A percentile compares a stretch with the other conserved stretches of the same genome.
phyloP scores from a whole-genome alignment of 176 grass and related monocot genomes.

The sorghum (Sorghum bicolor) region DNA sequence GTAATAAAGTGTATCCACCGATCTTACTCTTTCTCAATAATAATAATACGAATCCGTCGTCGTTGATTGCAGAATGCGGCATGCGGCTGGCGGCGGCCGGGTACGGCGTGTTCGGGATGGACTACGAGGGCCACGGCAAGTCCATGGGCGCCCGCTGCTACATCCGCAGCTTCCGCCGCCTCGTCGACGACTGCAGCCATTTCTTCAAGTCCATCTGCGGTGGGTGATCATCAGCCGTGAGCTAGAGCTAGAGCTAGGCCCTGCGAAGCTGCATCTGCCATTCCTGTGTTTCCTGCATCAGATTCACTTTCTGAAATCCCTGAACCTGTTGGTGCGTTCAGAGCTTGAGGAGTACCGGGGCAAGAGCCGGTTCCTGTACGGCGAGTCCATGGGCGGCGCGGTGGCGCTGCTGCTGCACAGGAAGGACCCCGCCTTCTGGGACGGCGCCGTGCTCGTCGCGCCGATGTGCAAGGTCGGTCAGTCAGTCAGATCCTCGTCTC shows the following conservation, averaged over 20 bases:
- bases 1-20: background rate
- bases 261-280: too few relatives aligned
- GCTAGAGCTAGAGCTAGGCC: too few relatives aligned
- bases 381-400: constrained; percentile 95
- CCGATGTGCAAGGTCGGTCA: constrained; percentile 84
- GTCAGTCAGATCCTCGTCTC: too few relatives aligned
- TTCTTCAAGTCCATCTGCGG: constrained; percentile 88
- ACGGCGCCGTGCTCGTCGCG: constrained; percentile 77
- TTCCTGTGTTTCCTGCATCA: background rate
- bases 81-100: constrained; percentile 50
- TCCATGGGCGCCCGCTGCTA: constrained; percentile 78
- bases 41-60: background rate
- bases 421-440: constrained; percentile 80
- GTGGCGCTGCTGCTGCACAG: constrained; percentile 75
- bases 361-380: constrained; percentile 90
- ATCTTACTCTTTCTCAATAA: background rate
- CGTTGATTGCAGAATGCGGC: constrained; percentile 41
- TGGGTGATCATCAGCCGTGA: background rate
- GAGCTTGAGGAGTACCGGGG: constrained; percentile 55
- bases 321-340: background rate
- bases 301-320: background rate
- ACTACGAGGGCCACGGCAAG: constrained; percentile 91
- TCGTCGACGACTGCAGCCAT: constrained; percentile 61
- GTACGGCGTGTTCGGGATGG: constrained; percentile 76
- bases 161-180: constrained; percentile 70